phyloP scores from a whole-genome alignment of 2,329 filamentous ascomycete genomes.

The Arthrobotrys megalospora region DNA sequence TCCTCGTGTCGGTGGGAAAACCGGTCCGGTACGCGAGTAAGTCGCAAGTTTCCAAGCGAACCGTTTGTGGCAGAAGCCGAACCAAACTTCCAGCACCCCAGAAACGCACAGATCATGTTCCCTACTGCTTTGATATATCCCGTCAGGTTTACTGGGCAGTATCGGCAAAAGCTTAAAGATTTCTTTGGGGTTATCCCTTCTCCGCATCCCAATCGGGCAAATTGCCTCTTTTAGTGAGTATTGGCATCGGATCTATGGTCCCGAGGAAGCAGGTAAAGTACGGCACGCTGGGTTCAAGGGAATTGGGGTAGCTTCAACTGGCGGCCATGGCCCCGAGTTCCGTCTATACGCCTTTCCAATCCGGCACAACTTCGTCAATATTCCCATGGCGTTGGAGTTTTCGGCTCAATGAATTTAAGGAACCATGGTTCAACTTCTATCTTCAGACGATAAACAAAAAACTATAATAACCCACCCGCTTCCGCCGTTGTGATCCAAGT shows the following conservation, averaged over 20 bases:
- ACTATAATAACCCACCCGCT: constrained; percentile 27
- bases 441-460: not conserved
- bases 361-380: not conserved
- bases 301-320: not conserved
- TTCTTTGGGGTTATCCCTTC: not conserved
- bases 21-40: constrained; percentile 53
- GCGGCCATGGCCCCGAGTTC: constrained; percentile 9
- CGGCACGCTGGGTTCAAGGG: constrained; percentile 7
- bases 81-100: constrained; percentile 39
- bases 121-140: not conserved
- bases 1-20: constrained; percentile 22
- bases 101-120: not conserved
- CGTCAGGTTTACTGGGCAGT: constrained; percentile 1
- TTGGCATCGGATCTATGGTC: constrained; percentile 27
- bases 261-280: constrained; percentile 18
- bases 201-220: constrained; percentile 13
- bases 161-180: constrained; percentile 44
- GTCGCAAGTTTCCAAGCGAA: constrained; percentile 8
- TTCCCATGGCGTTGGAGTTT: not conserved
- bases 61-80: constrained; percentile 36
- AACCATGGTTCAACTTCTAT: constrained; percentile 44
- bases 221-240: constrained; percentile 32
- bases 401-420: constrained; percentile 6
- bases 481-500: constrained; percentile 1
- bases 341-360: not conserved